These are phyloP conservation scores for Cystofilobasidium ferigula DNA, from an alignment of 768 basidiomycete genomes.

Conservation along the genomic window DNA sequence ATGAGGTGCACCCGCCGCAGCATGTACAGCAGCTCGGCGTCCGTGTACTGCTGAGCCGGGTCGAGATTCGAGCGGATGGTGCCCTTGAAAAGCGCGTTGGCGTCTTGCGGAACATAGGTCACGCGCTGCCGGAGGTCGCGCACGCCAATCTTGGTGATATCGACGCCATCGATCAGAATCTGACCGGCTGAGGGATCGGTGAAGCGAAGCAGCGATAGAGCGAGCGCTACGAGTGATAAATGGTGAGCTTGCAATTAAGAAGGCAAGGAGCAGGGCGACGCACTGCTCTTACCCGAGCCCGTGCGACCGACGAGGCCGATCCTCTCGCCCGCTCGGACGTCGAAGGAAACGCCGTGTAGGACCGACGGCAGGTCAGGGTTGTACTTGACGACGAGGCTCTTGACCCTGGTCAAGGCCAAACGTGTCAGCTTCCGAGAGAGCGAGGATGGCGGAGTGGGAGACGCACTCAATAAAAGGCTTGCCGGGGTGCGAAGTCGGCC, in stretches of 20 bases:
- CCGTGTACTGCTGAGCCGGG: conserved; percentile 51
- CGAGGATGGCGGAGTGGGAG: background rate
- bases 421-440: too few relatives aligned
- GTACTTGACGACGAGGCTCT: conserved; percentile 64
- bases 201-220: conserved; percentile 52
- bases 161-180: conserved; percentile 53
- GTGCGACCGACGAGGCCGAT: conserved; percentile 48
- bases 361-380: conserved; percentile 73
- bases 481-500: conserved; percentile 48
- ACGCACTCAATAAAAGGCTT: conserved; percentile 43
- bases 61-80: conserved; percentile 62
- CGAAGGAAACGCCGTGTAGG: conserved; percentile 59
- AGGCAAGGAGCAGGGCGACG: background rate
- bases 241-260: conserved; percentile 38
- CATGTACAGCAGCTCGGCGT: conserved; percentile 55
- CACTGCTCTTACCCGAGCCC: conserved; percentile 12
- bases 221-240: conserved; percentile 43
- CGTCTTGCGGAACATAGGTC: conserved; percentile 60
- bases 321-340: conserved; percentile 56
- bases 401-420: conserved; percentile 37
- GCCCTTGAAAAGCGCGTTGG: conserved; percentile 54
- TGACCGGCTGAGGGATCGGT: conserved; percentile 48
- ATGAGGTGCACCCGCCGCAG: conserved; percentile 55
- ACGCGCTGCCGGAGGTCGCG: conserved; percentile 51
- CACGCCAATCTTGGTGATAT: conserved; percentile 56